Evolutionary conservation across 805 yeast genomes (phyloP).

Genomic region (Debaryomyces tyrocola): DNA sequence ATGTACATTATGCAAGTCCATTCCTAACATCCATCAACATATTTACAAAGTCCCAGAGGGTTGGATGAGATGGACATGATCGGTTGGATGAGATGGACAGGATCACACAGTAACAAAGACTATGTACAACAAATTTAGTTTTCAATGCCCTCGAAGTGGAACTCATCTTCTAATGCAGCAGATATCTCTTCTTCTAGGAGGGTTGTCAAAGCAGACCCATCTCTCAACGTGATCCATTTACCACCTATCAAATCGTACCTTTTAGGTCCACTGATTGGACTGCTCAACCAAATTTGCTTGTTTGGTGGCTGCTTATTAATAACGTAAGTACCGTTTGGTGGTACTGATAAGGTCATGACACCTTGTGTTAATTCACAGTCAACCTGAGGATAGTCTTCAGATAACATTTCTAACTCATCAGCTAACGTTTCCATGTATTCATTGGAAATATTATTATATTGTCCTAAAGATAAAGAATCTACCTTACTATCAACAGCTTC

Average conservation of each 20-base stretch:
- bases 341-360: constrained; percentile 71
- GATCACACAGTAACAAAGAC: not conserved
- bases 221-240: constrained; percentile 79
- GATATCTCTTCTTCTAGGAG: constrained; percentile 33
- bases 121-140: not conserved
- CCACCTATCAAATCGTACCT: constrained; percentile 65
- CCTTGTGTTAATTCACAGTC: constrained; percentile 85
- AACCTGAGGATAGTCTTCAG: constrained; percentile 62
- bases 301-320: constrained; percentile 97
- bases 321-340: constrained; percentile 80
- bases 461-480: constrained; percentile 42
- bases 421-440: constrained; percentile 66
- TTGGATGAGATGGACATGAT: not conserved
- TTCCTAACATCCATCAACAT: too few relatives aligned
- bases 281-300: constrained; percentile 92
- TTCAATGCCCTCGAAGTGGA: constrained; percentile 19
- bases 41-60: too few relatives aligned
- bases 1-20: too few relatives aligned
- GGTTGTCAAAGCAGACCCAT: constrained; percentile 39
- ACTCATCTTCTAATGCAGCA: constrained; percentile 22
- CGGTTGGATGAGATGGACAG: not conserved
- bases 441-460: constrained; percentile 67
- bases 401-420: constrained; percentile 64
- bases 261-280: constrained; percentile 94
- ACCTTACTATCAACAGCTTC: constrained; percentile 52